Base-by-base conservation (phyloP, 208 protist species). In the Crithidia fasciculata region DNA sequence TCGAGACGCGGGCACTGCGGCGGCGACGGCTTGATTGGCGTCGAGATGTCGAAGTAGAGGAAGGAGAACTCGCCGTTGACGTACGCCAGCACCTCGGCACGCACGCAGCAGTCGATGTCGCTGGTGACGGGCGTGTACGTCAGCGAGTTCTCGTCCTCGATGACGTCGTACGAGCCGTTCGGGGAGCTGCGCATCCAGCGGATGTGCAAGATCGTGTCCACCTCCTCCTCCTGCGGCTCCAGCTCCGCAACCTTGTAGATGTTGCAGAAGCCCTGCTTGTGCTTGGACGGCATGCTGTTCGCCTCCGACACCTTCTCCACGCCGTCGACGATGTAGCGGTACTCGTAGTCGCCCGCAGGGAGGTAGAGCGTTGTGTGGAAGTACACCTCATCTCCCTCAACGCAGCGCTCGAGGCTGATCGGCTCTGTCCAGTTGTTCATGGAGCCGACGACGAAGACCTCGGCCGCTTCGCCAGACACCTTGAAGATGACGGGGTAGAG, bases 301-400 rank as follows among this genome's bases (percentile, higher is more conserved):
- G 75, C 72, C 40, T 96, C 91, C 61, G 92, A 91, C 59, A 93
- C 84, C 81, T 94, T 94, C 77, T 96, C 92, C 28, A 89, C 90
- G 68, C 92, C 92, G 74, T 98, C 92, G 28, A 98, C 89, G 74
- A 98, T 98, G 84, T 96, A 98, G 49, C 94, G 88, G 83, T 98
- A 97, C 78, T 98, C 94, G 83, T 98, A 97, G 43, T 96, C 89
- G 59, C 87, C 92, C 2, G 89, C 82, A 60, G 92, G 91, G 43
- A 98, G 83, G 73, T 98, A 98, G 16, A 98, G 82, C 60, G 89
- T 98, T 19, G 91, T 97, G 71, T 96, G 92, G 75, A 97, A 98
- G 75, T 87, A 95, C 62, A 96, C 76, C 77, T 94, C 86, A 55
- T 93, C 85, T 9, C 72, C 52, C 72, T 95, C 89, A 28, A 80